phyloP scores from a whole-genome alignment of 352 stramenopile genomes.

The Aphanomyces astaci region DNA sequence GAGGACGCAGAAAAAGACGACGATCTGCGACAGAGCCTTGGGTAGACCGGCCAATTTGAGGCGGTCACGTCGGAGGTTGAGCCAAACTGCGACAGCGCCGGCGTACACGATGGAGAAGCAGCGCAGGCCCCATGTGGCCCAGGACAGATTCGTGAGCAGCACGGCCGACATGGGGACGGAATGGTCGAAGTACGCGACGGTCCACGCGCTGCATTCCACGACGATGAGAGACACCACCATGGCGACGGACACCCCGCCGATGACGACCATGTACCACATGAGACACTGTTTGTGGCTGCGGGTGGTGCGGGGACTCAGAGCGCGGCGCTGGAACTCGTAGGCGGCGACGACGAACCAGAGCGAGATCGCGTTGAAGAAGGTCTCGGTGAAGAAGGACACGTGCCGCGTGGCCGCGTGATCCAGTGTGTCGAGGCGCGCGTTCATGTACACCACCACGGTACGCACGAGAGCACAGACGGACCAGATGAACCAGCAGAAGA shows the following conservation, averaged over 20 bases:
- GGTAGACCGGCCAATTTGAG: neutral
- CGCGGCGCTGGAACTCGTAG: neutral
- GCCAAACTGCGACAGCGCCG: neutral
- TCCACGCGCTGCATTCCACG: neutral
- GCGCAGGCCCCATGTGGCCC: neutral
- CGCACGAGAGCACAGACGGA: neutral
- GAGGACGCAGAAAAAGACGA: neutral
- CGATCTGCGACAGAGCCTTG: neutral
- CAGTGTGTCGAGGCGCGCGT: neutral
- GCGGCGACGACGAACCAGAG: neutral
- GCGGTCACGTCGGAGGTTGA: neutral
- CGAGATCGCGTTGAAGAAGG: slow-evolving; percentile 3
- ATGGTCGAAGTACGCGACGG: neutral
- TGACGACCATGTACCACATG: neutral
- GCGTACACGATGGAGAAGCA: neutral
- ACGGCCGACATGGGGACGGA: neutral
- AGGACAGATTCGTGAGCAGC: neutral
- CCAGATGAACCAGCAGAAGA: slow-evolving; percentile 16
- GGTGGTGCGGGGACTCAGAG: neutral
- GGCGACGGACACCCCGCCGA: neutral
- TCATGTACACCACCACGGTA: neutral
- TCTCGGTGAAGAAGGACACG: neutral
- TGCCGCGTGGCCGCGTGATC: neutral
- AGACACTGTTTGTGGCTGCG: neutral
- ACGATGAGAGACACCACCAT: neutral